phyloP scores from a whole-genome alignment of 129 eudicot species.

The Pulicaria dysenterica region DNA sequence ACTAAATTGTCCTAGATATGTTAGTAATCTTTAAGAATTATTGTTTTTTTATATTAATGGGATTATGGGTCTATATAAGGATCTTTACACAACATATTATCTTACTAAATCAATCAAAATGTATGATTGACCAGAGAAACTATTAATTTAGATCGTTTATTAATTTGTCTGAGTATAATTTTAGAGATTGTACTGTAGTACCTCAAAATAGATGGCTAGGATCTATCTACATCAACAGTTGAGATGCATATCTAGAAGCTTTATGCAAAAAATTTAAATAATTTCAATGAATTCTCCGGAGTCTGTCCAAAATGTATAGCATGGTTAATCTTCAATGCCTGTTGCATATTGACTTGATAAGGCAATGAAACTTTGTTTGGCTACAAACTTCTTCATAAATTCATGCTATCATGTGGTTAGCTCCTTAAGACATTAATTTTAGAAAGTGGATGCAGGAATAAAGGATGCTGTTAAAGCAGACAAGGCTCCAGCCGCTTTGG shows the following conservation, averaged over 20 bases:
- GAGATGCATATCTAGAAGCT: too few species aligned
- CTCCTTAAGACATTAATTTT: neutral
- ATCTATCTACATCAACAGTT: too few species aligned
- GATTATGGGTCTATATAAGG: neutral
- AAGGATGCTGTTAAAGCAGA: conserved; percentile 87
- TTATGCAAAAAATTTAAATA: too few species aligned
- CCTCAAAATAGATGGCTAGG: too few species aligned
- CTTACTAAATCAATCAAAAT: neutral
- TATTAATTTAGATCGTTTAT: neutral
- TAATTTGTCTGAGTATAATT: too few species aligned
- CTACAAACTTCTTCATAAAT: neutral
- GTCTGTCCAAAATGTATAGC: too few species aligned
- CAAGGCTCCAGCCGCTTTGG: conserved; percentile 96
- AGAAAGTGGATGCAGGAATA: conserved; percentile 41
- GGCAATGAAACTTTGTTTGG: neutral
- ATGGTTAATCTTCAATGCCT: conserved; percentile 1
- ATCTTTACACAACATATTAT: neutral
- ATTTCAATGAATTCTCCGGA: too few species aligned
- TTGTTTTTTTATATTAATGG: conserved; percentile 1
- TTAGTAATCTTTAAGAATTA: neutral
- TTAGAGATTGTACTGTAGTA: neutral
- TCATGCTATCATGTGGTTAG: neutral
- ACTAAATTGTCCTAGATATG: neutral
- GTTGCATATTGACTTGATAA: neutral
- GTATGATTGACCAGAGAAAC: neutral